Base-by-base conservation (phyloP, 208 protist genomes). In the Leptomonas seymouri region DNA sequence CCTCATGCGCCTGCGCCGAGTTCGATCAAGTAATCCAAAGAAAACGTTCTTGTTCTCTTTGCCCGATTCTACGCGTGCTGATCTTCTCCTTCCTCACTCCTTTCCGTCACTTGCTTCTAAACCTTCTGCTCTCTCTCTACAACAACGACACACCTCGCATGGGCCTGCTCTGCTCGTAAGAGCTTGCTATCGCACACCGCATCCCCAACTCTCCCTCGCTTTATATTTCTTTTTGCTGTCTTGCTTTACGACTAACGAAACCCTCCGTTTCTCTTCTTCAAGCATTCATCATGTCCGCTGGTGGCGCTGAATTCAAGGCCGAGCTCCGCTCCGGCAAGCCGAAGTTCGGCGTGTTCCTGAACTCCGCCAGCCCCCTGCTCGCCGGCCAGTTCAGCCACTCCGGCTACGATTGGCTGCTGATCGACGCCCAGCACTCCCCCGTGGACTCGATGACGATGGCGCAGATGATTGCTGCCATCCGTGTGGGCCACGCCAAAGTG, bases 361-460 rank as follows among this genome's bases (percentile, higher is more conserved):
- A 93, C 82, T 87, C 87, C 31, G 79, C 84, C 53, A 84, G 60
- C 70, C 80, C 83, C 58, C 68, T 89, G 49, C 72, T 93, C 44
- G 85, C 87, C 36, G 87, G 84, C 34, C 87, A 93, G 84, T 93
- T 93, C 78, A 88, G 76, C 57, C 87, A 93, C 84, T 90, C 78
- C 48, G 87, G 87, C 74, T 90, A 93, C 65, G 87, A 90, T 84
- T 93, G 87, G 87, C 82, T 93, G 63, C 72, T 93, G 54, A 89
- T 93, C 51, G 87, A 93, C 57, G 73, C 80, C 14, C 87, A 93
- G 75, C 87, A 93, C 78, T 86, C 84, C 61, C 87, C 87, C 27
- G 80, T 84, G 42, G 71, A 90, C 79, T 70, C 76, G 34, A 5
- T 84, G 64, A 86, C 84, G 45, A 48, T 90, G 61, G 75, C 82